A percentile compares a stretch with the other conserved stretches of the same genome.
Evolutionary conservation across 2,329 filamentous ascomycete genomes (phyloP).

Genomic region (Penicillium sp.): DNA sequence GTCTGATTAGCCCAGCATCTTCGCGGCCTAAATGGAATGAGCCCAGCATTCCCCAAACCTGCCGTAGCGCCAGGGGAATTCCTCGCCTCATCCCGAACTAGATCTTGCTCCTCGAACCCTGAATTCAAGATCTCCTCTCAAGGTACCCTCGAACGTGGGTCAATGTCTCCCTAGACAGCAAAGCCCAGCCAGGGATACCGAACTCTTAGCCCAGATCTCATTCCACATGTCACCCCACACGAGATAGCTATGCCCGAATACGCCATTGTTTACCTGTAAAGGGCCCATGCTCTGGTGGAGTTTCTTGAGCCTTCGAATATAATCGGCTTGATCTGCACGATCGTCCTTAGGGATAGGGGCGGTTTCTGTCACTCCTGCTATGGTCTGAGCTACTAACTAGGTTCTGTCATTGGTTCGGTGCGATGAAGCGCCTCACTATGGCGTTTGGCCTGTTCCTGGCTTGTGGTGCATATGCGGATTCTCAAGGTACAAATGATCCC

Average conservation of each 20-base stretch:
- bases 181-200: background rate
- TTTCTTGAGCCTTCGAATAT: constrained; percentile 9
- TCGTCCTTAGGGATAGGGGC: background rate
- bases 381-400: constrained; percentile 12
- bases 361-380: constrained; percentile 8
- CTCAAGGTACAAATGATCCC: constrained; percentile 21
- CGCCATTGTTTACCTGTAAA: constrained; percentile 14
- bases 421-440: constrained; percentile 17
- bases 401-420: constrained; percentile 4
- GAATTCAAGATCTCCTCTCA: background rate
- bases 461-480: constrained; percentile 19
- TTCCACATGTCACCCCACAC: constrained; percentile 19
- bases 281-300: background rate
- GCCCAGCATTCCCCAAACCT: constrained; percentile 20
- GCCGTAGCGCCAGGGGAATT: constrained; percentile 11
- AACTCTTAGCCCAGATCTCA: constrained; percentile 7
- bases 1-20: background rate
- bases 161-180: background rate
- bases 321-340: constrained; percentile 22
- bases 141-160: background rate
- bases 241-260: constrained; percentile 14
- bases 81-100: background rate
- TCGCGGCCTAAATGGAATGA: constrained; percentile 16
- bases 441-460: constrained; percentile 13
- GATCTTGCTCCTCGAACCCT: constrained; percentile 1